These are phyloP conservation scores for Coelastrella sp. DNA, from an alignment of 139 green algal genomes.

Conservation along the genomic window DNA sequence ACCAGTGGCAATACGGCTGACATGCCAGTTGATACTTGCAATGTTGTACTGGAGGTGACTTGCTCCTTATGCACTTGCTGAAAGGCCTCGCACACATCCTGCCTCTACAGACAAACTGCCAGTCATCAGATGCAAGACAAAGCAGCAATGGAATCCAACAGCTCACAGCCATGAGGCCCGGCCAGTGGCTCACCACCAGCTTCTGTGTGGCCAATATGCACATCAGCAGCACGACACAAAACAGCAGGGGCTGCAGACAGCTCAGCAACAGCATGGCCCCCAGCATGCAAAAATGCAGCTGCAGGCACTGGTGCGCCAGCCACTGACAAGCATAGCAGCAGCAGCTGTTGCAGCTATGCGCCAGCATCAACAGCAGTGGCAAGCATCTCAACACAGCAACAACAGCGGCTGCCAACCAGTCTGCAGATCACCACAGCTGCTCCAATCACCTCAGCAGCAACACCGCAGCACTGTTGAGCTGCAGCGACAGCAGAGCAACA, in stretches of 20 bases:
- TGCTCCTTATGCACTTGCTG: too few species aligned
- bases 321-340: neutral
- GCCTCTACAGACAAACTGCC: neutral
- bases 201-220: neutral
- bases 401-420: neutral
- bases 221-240: neutral
- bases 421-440: neutral
- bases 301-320: neutral
- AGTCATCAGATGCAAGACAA: neutral
- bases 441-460: neutral
- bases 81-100: too few species aligned
- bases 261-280: neutral
- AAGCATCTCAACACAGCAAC: neutral
- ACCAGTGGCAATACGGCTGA: too few species aligned
- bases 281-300: neutral
- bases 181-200: neutral
- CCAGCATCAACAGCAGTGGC: conserved; percentile 4
- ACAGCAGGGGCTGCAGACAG: neutral
- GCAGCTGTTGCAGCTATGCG: neutral
- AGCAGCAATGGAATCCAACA: neutral
- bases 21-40: too few species aligned
- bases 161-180: neutral
- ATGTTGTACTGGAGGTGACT: too few species aligned
- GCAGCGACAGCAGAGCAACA: neutral
- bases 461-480: neutral